phyloP scores from a whole-genome alignment of 2,329 filamentous ascomycete genomes.

The Aspergillus chevalieri region DNA sequence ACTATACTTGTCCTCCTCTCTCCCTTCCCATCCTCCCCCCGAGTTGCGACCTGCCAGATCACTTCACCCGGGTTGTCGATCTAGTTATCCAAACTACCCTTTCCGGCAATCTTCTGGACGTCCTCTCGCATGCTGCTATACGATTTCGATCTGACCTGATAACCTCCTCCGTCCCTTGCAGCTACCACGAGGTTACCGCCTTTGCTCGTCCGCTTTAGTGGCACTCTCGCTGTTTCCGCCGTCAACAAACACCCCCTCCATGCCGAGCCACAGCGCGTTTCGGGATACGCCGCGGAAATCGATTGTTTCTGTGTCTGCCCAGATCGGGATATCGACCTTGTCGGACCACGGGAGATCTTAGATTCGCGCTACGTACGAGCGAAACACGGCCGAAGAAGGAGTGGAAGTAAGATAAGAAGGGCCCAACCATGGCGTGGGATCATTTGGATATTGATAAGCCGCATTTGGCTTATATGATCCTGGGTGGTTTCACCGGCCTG shows the following conservation, averaged over 20 bases:
- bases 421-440: conserved; percentile 43
- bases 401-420: conserved; percentile 1
- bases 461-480: conserved; percentile 96
- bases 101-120: not conserved
- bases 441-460: conserved; percentile 71
- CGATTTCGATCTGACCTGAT: conserved; percentile 3
- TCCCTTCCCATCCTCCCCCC: conserved; percentile 4
- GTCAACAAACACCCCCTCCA: conserved; percentile 5
- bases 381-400: too few species aligned
- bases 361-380: too few species aligned
- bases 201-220: not conserved
- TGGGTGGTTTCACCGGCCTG: conserved; percentile 92
- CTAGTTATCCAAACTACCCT: not conserved
- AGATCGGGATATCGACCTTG: not conserved
- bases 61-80: not conserved
- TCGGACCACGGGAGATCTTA: not conserved
- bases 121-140: not conserved
- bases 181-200: not conserved
- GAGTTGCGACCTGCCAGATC: not conserved
- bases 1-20: conserved; percentile 6
- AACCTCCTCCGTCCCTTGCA: conserved; percentile 5
- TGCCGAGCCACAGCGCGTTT: conserved; percentile 17
- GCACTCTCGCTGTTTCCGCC: not conserved
- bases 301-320: conserved; percentile 16
- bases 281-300: conserved; percentile 19